These are phyloP conservation scores for Candida ovalis DNA, from an alignment of 805 yeast genomes.

Conservation along the genomic window DNA sequence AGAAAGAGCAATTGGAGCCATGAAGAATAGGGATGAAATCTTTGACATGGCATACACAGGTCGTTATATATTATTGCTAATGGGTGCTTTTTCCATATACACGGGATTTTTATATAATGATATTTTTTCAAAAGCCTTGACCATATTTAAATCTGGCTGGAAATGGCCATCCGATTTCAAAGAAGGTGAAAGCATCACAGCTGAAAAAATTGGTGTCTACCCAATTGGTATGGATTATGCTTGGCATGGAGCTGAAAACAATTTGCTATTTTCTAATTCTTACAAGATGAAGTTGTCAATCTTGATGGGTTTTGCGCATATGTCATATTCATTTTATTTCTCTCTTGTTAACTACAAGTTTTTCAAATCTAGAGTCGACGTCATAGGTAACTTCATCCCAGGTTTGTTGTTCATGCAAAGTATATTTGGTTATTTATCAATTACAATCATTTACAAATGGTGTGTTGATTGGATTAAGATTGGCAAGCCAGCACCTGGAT, in stretches of 20 bases:
- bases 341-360: slow-evolving; percentile 60
- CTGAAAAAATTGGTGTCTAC: slow-evolving; percentile 48
- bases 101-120: slow-evolving; percentile 74
- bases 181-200: slow-evolving; percentile 46
- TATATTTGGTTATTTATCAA: slow-evolving; percentile 66
- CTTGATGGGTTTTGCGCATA: slow-evolving; percentile 70
- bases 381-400: slow-evolving; percentile 70
- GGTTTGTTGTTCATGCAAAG: slow-evolving; percentile 73
- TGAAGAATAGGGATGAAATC: slow-evolving; percentile 64
- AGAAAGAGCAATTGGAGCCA: slow-evolving; percentile 47
- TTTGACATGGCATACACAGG: slow-evolving; percentile 76
- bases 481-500: slow-evolving; percentile 64
- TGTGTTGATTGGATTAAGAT: slow-evolving; percentile 62
- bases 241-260: slow-evolving; percentile 82
- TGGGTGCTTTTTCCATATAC: slow-evolving; percentile 72
- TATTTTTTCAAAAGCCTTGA: slow-evolving; percentile 65
- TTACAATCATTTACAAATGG: slow-evolving; percentile 74
- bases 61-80: slow-evolving; percentile 60
- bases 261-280: slow-evolving; percentile 63
- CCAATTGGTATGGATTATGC: slow-evolving; percentile 65
- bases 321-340: slow-evolving; percentile 67
- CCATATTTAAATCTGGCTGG: slow-evolving; percentile 69
- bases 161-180: slow-evolving; percentile 54
- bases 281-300: slow-evolving; percentile 76
- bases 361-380: slow-evolving; percentile 59